Evolutionary conservation across 441 rosid species (phyloP), one percentile per base, ranked within the genome.

Genomic region (Pelargonium cotyledonis): DNA sequence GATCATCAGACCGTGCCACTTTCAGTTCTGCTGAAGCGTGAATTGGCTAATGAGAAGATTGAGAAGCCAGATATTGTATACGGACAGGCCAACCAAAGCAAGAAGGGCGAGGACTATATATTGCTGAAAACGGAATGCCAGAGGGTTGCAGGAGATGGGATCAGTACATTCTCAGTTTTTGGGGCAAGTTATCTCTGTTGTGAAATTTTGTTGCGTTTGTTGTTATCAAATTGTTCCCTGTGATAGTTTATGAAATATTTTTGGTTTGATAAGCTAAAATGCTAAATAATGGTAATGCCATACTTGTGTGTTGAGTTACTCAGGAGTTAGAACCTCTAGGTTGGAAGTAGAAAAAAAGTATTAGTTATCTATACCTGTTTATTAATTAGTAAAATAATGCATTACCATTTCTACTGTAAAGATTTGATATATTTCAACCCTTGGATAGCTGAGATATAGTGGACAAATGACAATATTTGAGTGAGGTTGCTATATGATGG

Each of bases 91-190:
- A 84, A 80, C 65, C 95, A 95, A 69, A 92, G 97, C 89, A 95
- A 95, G 92, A 95, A 95, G 79, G 99, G 98, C 29, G 99, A 95
- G 72, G 99, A 95, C 61, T 92, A 82, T 53, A 86, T 89, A 0
- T 81, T 95, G 15, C 72, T 92, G 51, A 92, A 92, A 79, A 83
- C 96, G 5, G 98, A 85, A 65, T 90, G 98, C 67, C 89, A 90
- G 70, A 72, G 98, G 73, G 82, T 85, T 46, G 80, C 83, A 73
- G 97, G 97, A 51, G 99, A 92, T 81, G 92, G 93, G 0, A 88
- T 86, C 68, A 75, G 93, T 65, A 87, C 90, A 1, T 92, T 85
- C 79, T 87, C 96, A 0, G 97, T 89, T 73, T 92, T 83, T 2
- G 98, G 95, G 88, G 99, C 92, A 86, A 65, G 65, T 61, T 16